Evolutionary conservation across 2,329 filamentous ascomycete species (phyloP), one percentile per base, ranked within the genome.

Genomic region (Neonectria punicea): DNA sequence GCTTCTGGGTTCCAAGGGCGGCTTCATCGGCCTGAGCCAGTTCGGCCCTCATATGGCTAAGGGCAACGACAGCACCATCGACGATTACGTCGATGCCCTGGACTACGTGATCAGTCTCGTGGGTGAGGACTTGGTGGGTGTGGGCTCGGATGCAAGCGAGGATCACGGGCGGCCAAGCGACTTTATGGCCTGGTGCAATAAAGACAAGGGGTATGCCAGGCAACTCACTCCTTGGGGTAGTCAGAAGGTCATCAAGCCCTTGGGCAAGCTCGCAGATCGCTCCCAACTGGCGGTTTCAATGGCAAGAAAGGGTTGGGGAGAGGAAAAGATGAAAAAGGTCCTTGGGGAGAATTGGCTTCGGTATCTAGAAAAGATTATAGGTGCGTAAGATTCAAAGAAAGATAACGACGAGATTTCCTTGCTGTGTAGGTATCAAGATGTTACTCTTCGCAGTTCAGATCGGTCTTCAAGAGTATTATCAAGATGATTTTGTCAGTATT

Each of bases 131-230:
- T 68, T 80, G 1, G 78, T 80, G 0, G 78, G 77, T 4, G 73
- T 81, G 34, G 80, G 79, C 3, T 80, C 78, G 2, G 78, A 80
- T 60, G 75, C 78, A 7, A 80, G 78, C 50, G 79, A 81, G 60
- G 79, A 79, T 36, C 77, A 81, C 65, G 77, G 73, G 5, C 67
- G 78, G 22, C 79, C 79, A 1, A 79, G 78, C 51, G 78, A 80
- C 3, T 81, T 81, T 63, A 76, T 80, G 68, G 79, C 73, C 1
- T 80, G 79, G 80, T 81, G 79, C 67, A 80, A 80, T 66, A 79
- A 74, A 43, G 80, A 81, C 59, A 81, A 81, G 68, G 80, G 79
- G 2, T 80, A 81, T 54, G 76, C 79, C 1, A 63, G 79, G 10
- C 73, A 74, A 10, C 67, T 80, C 34, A 80, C 79, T 1, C 79